Evolutionary conservation across 257 asterid genomes (phyloP).

Genomic region (Striga asiatica): DNA sequence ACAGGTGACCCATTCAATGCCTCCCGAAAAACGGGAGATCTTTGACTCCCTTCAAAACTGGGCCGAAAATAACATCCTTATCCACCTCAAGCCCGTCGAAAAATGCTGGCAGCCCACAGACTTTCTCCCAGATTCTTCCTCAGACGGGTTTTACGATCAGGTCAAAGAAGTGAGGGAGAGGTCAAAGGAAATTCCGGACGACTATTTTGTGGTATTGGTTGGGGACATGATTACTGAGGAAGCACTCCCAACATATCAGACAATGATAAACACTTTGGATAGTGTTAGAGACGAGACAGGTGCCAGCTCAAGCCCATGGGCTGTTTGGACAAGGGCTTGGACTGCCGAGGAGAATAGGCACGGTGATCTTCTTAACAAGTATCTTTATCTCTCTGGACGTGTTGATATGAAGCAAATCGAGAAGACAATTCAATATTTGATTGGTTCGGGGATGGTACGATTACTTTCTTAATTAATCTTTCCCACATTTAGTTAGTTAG

Average conservation of each 20-base stretch:
- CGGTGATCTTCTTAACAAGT: slow-evolving; percentile 58
- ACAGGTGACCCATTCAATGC: no score
- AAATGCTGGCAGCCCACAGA: slow-evolving; percentile 66
- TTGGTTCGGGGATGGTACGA: slow-evolving; percentile 46
- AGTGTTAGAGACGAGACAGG: no score
- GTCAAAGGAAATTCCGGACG: slow-evolving; percentile 47
- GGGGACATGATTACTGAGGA: no score
- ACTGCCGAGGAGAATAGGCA: slow-evolving; percentile 76
- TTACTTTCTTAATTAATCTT: no score
- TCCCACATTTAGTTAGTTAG: no score
- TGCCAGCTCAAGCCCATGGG: no score
- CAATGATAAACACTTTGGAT: no score
- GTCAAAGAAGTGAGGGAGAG: slow-evolving; percentile 65
- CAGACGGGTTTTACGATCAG: slow-evolving; percentile 66
- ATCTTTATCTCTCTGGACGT: slow-evolving; percentile 58
- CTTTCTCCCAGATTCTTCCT: slow-evolving; percentile 62
- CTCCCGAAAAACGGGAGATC: slow-evolving; percentile 54
- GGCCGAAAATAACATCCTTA: slow-evolving; percentile 50
- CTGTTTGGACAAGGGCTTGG: slow-evolving; percentile 72
- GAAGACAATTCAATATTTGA: slow-evolving; percentile 47
- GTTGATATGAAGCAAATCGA: slow-evolving; percentile 63
- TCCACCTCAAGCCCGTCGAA: slow-evolving; percentile 57
- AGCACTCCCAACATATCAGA: no score
- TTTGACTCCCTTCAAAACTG: slow-evolving; percentile 47
- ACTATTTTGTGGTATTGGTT: no score